phyloP scores from a whole-genome alignment of 2,329 filamentous ascomycete species.

The Clarireedia sp. region DNA sequence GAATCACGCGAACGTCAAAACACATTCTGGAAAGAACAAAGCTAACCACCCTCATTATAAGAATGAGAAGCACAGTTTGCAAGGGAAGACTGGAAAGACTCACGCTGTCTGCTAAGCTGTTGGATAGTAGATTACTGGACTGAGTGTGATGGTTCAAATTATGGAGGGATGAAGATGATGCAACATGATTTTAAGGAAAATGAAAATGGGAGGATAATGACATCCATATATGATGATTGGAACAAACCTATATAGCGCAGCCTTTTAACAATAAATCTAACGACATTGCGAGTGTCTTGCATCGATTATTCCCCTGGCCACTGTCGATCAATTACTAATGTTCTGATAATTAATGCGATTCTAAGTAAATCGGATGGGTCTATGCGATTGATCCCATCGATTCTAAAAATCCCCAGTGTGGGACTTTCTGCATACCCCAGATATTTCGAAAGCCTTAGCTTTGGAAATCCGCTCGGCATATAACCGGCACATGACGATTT shows the following conservation, averaged over 20 bases:
- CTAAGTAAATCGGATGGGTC: no score
- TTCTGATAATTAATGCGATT: background rate
- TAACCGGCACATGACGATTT: background rate
- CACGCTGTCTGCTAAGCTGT: constrained; percentile 65
- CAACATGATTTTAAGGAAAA: background rate
- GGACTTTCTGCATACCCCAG: background rate
- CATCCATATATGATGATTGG: background rate
- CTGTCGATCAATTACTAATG: background rate
- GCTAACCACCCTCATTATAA: constrained; percentile 45
- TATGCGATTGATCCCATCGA: background rate
- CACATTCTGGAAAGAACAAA: constrained; percentile 42
- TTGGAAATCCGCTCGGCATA: background rate
- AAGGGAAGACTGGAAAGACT: constrained; percentile 86
- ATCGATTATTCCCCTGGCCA: no score
- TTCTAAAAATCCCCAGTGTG: background rate
- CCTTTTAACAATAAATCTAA: no score
- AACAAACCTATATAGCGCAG: background rate
- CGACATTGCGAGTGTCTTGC: no score
- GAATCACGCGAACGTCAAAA: constrained; percentile 57
- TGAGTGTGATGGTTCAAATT: no score
- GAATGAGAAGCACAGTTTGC: constrained; percentile 77
- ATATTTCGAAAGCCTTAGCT: background rate
- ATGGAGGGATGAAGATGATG: background rate
- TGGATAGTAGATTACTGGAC: background rate
- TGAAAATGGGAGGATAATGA: background rate